Percentiles rank a stretch among this genome's conserved stretches.
These are phyloP conservation scores for Candida bentonensis DNA, from an alignment of 805 yeast genomes.

Conservation along the genomic window DNA sequence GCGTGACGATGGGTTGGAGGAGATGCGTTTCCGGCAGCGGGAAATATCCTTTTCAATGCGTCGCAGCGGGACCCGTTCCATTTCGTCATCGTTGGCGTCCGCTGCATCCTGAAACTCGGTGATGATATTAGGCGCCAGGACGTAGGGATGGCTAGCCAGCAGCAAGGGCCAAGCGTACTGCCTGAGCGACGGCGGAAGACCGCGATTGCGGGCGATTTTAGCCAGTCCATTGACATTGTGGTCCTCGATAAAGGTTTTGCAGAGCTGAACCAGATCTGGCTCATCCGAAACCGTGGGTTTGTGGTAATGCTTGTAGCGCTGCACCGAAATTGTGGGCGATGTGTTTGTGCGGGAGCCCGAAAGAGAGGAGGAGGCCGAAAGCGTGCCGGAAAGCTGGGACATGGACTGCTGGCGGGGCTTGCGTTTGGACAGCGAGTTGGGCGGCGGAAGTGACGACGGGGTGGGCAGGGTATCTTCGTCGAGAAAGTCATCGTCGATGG, in stretches of 20 bases:
- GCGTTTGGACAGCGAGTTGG: not conserved
- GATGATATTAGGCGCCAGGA: conserved; percentile 54
- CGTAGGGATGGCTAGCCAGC: conserved; percentile 74
- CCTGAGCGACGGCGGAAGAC: conserved; percentile 73
- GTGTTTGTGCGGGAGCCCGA: conserved; percentile 6
- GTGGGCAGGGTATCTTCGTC: not conserved
- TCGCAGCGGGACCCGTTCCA: conserved; percentile 15
- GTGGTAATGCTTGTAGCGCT: conserved; percentile 21
- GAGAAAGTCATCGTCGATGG: too few relatives aligned
- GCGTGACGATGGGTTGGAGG: not conserved
- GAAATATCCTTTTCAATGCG: conserved; percentile 21
- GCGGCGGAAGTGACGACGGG: too few relatives aligned
- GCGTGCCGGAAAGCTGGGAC: conserved; percentile 9
- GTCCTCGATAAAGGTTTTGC: conserved; percentile 39
- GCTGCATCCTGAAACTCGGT: conserved; percentile 31
- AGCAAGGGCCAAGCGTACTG: conserved; percentile 75
- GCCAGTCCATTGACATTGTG: conserved; percentile 68
- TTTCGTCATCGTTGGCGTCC: conserved; percentile 7
- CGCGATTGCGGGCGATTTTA: conserved; percentile 63
- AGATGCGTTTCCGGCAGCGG: not conserved
- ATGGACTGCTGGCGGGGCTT: conserved; percentile 4
- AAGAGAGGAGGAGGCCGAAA: conserved; percentile 15
- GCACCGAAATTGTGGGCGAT: conserved; percentile 3
- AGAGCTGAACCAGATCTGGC: conserved; percentile 38
- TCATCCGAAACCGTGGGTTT: conserved; percentile 32